A percentile compares a stretch with the other conserved stretches of the same genome.
Conservation (phyloP, 768 basidiomycete genomes). For the Gloeophyllum trabeum region DNA sequence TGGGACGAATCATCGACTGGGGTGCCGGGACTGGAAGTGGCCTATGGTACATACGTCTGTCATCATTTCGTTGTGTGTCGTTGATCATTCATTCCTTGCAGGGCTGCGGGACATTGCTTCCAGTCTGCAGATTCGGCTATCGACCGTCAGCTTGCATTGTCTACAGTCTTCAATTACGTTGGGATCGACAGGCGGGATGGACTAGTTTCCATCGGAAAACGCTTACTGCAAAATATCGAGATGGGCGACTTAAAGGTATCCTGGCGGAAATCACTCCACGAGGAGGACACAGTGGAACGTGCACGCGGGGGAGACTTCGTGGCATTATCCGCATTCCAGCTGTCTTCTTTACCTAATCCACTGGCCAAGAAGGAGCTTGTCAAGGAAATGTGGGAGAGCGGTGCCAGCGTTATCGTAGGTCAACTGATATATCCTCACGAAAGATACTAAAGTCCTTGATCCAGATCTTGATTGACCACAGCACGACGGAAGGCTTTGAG, state of each 20-base stretch:
- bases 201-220: conserved; percentile 53
- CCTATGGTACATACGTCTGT: conserved; percentile 45
- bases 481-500: conserved; percentile 64
- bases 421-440: background rate
- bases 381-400: conserved; percentile 86
- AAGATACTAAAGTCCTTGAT: background rate
- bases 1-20: conserved; percentile 68
- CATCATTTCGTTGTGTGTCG: conserved; percentile 5
- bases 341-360: conserved; percentile 60
- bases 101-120: conserved; percentile 62
- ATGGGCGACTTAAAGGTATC: conserved; percentile 30
- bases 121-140: conserved; percentile 16
- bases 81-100: conserved; percentile 16
- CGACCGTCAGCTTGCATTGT: conserved; percentile 31
- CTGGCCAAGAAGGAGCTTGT: conserved; percentile 55
- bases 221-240: conserved; percentile 47
- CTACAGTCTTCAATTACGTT: conserved; percentile 50
- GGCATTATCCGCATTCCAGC: conserved; percentile 77
- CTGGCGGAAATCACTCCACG: conserved; percentile 50
- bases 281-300: conserved; percentile 29
- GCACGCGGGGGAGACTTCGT: conserved; percentile 39
- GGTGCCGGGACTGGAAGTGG: conserved; percentile 77
- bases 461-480: conserved; percentile 82
- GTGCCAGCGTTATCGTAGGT: conserved; percentile 69
- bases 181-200: conserved; percentile 74